Evolutionary conservation across 2,329 filamentous ascomycete genomes (phyloP).

Genomic region (Fusarium multiceps): DNA sequence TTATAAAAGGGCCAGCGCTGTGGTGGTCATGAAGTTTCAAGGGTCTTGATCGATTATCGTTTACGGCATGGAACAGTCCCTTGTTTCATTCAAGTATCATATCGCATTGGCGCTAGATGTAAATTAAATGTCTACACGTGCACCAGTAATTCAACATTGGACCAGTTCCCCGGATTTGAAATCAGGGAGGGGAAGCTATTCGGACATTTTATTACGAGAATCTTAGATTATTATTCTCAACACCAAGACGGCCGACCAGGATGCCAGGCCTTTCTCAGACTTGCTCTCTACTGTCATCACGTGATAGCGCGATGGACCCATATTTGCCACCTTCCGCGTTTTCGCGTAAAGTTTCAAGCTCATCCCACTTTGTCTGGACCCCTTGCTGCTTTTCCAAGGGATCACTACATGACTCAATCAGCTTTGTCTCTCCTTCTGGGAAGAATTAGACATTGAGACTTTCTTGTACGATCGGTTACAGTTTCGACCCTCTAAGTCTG

Average conservation of each 20-base stretch:
- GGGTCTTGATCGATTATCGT: background rate
- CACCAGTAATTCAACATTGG: background rate
- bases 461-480: background rate
- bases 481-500: background rate
- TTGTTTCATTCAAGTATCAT: conserved; percentile 5
- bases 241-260: background rate
- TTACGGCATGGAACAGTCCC: background rate
- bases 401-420: background rate
- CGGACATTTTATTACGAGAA: background rate
- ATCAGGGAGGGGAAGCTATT: background rate
- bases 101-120: background rate
- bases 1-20: background rate
- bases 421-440: background rate
- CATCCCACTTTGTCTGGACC: conserved; percentile 31
- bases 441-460: background rate
- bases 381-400: background rate
- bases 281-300: conserved; percentile 33
- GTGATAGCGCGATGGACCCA: conserved; percentile 49
- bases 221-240: background rate
- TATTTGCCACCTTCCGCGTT: conserved; percentile 32
- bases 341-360: conserved; percentile 35
- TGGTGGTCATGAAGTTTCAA: background rate
- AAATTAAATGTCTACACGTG: background rate
- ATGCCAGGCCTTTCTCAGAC: background rate
- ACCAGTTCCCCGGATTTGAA: background rate